Evolutionary conservation across 257 asterid species (phyloP), one percentile per base, ranked within the genome.

Genomic region (Apocynum venetum): DNA sequence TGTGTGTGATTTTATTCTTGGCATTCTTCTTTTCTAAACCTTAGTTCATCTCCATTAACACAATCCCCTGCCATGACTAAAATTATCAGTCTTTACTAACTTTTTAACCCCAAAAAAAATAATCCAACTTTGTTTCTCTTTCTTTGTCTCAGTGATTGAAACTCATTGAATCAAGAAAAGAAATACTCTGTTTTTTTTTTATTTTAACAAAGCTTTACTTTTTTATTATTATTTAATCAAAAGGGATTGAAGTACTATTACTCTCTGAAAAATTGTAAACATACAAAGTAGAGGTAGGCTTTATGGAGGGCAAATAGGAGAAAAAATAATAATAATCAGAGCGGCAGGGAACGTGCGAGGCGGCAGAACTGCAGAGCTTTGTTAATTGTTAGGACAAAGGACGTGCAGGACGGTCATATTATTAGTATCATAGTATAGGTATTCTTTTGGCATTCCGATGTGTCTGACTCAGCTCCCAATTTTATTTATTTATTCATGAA

Each of bases 341-440:
- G 40, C 3, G 71, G 31, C 31, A 40, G 38, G 20, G 40, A 78
- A 71, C 81, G 70, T 25, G 46, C 19, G 46, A 78, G 72, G 53
- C 72, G 72, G 77, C 77, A 46, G 40, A 9, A 49, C 13, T 13
- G 2, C 20, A 40, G 2, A 46, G 2, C 19, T 9, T 47, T 0
- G 31, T 25, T 25, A 25, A 25, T 25, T 51, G 75, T 25, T 57
- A 14, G 70, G 60, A 68, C 9, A 73, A 64, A 79, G 61, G 65
- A 52, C 69, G 59, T n/a, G 70, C 76, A 70, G 15, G 81, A 9
- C 17, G 83, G 82, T 66, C 79, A 44, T 14, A 13, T 25, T 25
- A 25, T 25, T 25, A 25, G 31, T 14, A 70, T 70, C 71, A 67
- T 49, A 17, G 51, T 38, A 52, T 40, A 31, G 61, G 20, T 19